A percentile compares a stretch with the other conserved stretches of the same genome.
Conservation (phyloP, 345 rosid species). For the Hypericum androsaemum region DNA sequence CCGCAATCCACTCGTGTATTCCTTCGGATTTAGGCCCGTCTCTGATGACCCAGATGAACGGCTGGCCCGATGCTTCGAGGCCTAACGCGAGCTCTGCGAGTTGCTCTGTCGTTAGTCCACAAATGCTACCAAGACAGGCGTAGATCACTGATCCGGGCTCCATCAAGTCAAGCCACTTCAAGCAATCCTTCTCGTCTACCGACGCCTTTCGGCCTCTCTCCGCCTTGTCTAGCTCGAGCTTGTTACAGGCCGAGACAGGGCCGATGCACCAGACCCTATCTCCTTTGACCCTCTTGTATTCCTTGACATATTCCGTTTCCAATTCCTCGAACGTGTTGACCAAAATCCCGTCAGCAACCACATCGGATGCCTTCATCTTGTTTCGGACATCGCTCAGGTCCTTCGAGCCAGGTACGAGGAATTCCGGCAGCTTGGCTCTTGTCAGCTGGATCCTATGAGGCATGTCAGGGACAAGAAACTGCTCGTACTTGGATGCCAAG, state of each 20-base stretch:
- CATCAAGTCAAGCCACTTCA: conserved; percentile 47
- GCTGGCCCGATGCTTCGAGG: conserved; percentile 45
- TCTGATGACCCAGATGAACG: conserved; percentile 73
- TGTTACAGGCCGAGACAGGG: conserved; percentile 62
- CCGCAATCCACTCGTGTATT: conserved; percentile 40
- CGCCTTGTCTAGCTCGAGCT: conserved; percentile 26
- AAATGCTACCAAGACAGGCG: conserved; percentile 67
- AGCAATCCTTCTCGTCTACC: conserved; percentile 31
- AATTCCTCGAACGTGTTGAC: conserved; percentile 53
- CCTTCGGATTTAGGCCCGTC: conserved; percentile 30
- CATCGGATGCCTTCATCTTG: conserved; percentile 60
- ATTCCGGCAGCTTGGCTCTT: conserved; percentile 53
- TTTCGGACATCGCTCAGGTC: conserved; percentile 46
- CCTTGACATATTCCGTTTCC: conserved; percentile 39
- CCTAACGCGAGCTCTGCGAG: conserved; percentile 57
- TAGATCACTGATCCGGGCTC: conserved; percentile 53
- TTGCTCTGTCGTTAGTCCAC: conserved; percentile 53
- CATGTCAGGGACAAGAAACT: conserved; percentile 19
- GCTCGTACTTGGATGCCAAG: conserved; percentile 5
- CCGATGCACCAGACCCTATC: conserved; percentile 73
- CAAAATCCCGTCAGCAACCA: conserved; percentile 48
- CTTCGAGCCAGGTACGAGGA: conserved; percentile 25
- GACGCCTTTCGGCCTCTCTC: conserved; percentile 62
- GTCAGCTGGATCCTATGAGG: conserved; percentile 30
- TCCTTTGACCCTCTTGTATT: conserved; percentile 31